phyloP scores from a whole-genome alignment of 495 filamentous ascomycete species.

The Sporormia fimetaria region DNA sequence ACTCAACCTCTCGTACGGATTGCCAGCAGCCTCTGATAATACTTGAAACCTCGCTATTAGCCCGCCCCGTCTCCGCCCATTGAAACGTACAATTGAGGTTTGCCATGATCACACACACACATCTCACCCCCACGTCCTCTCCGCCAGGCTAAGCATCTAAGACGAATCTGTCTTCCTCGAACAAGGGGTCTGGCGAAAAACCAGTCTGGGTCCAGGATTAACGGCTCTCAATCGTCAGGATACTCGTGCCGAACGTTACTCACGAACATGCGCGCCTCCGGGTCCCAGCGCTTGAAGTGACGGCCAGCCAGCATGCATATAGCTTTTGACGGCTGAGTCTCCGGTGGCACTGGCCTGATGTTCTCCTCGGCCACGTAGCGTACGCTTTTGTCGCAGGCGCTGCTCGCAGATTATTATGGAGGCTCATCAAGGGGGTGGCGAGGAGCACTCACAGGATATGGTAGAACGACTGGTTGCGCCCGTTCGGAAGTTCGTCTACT shows the following conservation, averaged over 20 bases:
- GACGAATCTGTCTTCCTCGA: too few relatives aligned
- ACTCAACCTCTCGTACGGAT: too few relatives aligned
- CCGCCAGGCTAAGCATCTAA: too few relatives aligned
- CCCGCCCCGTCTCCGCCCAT: too few relatives aligned
- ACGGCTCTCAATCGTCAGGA: conserved; percentile 70
- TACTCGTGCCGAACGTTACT: conserved; percentile 80
- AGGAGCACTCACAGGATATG: conserved; percentile 58
- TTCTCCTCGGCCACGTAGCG: conserved; percentile 85
- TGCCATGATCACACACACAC: too few relatives aligned
- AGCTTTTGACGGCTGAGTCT: conserved; percentile 39
- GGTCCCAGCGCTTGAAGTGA: conserved; percentile 83
- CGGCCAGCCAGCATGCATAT: conserved; percentile 65
- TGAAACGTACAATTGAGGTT: too few relatives aligned
- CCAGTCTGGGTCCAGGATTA: too few relatives aligned
- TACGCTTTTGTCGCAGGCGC: conserved; percentile 57
- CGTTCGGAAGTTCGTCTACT: conserved; percentile 49
- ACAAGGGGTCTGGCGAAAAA: too few relatives aligned
- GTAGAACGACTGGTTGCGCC: conserved; percentile 70
- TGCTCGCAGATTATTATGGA: conserved; percentile 27
- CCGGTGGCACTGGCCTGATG: conserved; percentile 46
- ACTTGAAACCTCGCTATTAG: too few relatives aligned
- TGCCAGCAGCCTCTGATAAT: too few relatives aligned
- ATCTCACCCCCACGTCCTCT: too few relatives aligned
- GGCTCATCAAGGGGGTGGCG: not conserved
- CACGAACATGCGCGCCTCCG: conserved; percentile 53